These are phyloP conservation scores for Exophiala oligosperma DNA, from an alignment of 2,329 filamentous ascomycete species.

Conservation along the genomic window DNA sequence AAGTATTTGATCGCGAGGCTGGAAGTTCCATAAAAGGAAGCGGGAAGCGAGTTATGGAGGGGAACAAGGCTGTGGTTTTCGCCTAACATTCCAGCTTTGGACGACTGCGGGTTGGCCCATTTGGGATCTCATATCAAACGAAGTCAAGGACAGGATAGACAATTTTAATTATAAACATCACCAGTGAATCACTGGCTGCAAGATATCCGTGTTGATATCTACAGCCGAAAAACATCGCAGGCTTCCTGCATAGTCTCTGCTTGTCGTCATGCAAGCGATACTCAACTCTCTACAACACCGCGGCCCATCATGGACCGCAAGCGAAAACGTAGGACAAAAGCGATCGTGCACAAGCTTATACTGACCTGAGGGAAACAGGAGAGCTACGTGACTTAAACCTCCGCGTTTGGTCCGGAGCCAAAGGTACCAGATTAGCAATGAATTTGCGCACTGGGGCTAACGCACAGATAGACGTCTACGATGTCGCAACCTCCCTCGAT, in stretches of 20 bases:
- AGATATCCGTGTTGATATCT: slow-evolving; percentile 10
- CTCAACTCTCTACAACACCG: slow-evolving; percentile 23
- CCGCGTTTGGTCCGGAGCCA: slow-evolving; percentile 84
- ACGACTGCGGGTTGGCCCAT: not conserved
- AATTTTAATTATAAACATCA: not conserved
- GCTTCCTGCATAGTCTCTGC: slow-evolving; percentile 14
- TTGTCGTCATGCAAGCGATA: slow-evolving; percentile 29
- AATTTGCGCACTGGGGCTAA: slow-evolving; percentile 10
- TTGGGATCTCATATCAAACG: not conserved
- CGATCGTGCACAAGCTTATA: not conserved
- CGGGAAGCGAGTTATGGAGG: not conserved
- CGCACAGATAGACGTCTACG: slow-evolving; percentile 66
- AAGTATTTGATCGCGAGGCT: not conserved
- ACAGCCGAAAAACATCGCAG: slow-evolving; percentile 9
- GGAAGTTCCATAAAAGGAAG: not conserved
- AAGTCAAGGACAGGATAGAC: not conserved
- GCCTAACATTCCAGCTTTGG: not conserved
- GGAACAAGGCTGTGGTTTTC: not conserved
- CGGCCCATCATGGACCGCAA: slow-evolving; percentile 47
- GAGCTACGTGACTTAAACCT: slow-evolving; percentile 87
- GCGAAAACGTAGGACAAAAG: slow-evolving; percentile 46
- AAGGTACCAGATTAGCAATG: slow-evolving; percentile 55
- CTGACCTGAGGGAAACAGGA: slow-evolving; percentile 55
- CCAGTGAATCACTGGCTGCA: slow-evolving; percentile 2
- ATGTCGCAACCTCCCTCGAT: slow-evolving; percentile 77